Percentiles rank a stretch among this genome's conserved stretches.
phyloP scores from a whole-genome alignment of 257 asterid genomes.

The Solanum lignicaule region DNA sequence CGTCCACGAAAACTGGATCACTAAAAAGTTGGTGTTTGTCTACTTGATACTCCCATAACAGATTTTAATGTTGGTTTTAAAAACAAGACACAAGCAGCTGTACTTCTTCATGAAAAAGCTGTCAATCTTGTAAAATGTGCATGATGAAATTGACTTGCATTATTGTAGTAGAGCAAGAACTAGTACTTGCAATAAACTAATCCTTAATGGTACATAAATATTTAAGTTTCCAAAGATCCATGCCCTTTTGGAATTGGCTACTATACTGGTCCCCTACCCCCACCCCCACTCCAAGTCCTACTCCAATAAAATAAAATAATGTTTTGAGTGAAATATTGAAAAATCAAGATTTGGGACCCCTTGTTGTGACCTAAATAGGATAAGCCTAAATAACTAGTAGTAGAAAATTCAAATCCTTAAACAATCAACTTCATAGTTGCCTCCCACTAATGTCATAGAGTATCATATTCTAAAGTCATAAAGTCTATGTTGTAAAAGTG shows the following conservation, averaged over 20 bases:
- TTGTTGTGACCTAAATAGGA: neutral
- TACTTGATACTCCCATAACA: neutral
- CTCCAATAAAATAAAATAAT: neutral
- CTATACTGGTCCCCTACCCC: neutral
- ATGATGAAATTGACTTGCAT: slow-evolving; percentile 5
- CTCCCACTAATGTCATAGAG: neutral
- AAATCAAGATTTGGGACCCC: neutral
- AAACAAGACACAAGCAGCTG: slow-evolving; percentile 5
- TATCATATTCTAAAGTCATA: neutral
- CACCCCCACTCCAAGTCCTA: neutral
- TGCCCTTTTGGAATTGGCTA: neutral
- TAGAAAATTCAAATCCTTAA: neutral
- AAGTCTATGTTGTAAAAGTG: neutral
- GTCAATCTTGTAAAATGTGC: slow-evolving; percentile 8
- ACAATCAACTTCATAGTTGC: neutral
- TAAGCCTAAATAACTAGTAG: neutral
- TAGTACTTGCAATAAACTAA: neutral
- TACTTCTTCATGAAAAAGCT: slow-evolving; percentile 3
- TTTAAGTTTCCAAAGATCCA: neutral
- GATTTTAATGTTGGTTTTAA: neutral
- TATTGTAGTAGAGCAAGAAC: neutral
- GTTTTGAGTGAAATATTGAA: neutral
- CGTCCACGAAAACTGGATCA: neutral
- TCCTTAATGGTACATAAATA: neutral
- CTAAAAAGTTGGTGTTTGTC: neutral